These are phyloP conservation scores for Verbascum thapsus DNA, from an alignment of 257 asterid species.

Conservation along the genomic window DNA sequence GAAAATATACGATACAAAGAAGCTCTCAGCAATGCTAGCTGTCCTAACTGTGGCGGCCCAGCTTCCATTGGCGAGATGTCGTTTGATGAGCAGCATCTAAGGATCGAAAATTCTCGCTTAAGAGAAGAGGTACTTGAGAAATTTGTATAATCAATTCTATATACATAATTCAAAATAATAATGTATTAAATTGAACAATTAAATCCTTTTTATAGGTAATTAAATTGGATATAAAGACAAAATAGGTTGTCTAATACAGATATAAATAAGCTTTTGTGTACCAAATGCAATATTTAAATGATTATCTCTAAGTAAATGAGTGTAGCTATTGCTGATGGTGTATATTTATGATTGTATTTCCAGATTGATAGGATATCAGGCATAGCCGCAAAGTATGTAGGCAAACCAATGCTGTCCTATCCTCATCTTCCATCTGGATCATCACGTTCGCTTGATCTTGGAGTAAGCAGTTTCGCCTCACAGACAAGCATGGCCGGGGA, in stretches of 20 bases:
- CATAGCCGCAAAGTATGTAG: slow-evolving; percentile 75
- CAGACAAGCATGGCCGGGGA: slow-evolving; percentile 53
- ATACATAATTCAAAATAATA: too few species aligned
- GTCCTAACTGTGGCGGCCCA: slow-evolving; percentile 75
- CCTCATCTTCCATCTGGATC: slow-evolving; percentile 49
- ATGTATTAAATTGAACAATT: too few species aligned
- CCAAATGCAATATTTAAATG: background rate
- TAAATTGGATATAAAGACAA: too few species aligned
- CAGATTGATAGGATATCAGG: slow-evolving; percentile 77
- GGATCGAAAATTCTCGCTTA: slow-evolving; percentile 73
- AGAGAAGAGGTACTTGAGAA: slow-evolving; percentile 58
- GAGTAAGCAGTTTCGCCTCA: slow-evolving; percentile 51
- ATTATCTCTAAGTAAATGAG: too few species aligned
- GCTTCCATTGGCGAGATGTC: slow-evolving; percentile 80
- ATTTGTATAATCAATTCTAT: too few species aligned
- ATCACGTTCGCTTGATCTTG: slow-evolving; percentile 59
- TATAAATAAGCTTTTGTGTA: background rate
- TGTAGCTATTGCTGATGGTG: background rate
- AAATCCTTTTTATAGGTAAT: too few species aligned
- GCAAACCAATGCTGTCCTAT: slow-evolving; percentile 65
- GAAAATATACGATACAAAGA: slow-evolving; percentile 69
- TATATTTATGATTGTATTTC: background rate
- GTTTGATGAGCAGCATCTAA: slow-evolving; percentile 68
- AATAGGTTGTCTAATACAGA: background rate
- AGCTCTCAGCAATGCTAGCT: slow-evolving; percentile 60